Conservation (phyloP, 345 rosid species). For the Citrus mangshanensis region DNA sequence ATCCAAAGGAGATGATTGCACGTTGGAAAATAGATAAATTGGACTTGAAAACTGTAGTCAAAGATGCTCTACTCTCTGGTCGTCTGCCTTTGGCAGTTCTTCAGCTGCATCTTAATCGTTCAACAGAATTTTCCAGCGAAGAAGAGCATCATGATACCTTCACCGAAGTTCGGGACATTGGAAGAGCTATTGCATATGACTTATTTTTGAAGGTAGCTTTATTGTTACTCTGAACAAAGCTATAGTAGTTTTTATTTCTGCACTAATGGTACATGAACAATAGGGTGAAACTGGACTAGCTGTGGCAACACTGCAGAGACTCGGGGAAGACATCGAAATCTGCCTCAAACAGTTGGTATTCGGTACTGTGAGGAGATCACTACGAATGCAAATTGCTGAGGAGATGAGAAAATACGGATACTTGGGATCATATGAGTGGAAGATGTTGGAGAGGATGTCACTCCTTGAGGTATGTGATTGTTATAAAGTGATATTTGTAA, state of each 20-base stretch:
- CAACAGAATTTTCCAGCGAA: constrained; percentile 48
- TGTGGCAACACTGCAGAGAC: constrained; percentile 81
- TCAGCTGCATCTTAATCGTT: constrained; percentile 90
- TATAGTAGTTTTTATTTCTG: constrained; percentile 20
- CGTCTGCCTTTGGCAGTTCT: constrained; percentile 98
- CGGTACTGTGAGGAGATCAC: constrained; percentile 83
- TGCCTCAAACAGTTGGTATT: constrained; percentile 87
- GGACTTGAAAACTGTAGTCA: constrained; percentile 84
- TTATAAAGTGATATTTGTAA: constrained; percentile 3
- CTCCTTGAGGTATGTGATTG: constrained; percentile 70
- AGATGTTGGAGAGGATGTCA: constrained; percentile 69
- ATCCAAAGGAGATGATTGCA: constrained; percentile 94
- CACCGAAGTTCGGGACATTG: constrained; percentile 84
- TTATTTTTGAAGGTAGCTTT: constrained; percentile 78
- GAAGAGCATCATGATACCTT: constrained; percentile 72
- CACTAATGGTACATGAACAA: constrained; percentile 37
- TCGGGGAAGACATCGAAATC: constrained; percentile 84
- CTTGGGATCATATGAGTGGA: constrained; percentile 72
- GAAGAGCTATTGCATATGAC: constrained; percentile 93
- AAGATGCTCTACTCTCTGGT: constrained; percentile 89
- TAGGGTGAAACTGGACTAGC: constrained; percentile 95
- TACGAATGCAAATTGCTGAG: constrained; percentile 71
- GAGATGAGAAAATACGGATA: constrained; percentile 75
- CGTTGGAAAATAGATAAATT: constrained; percentile 86
- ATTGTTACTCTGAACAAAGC: constrained; percentile 18